Evolutionary conservation across 306 rosid species (phyloP), one percentile per base, ranked within the genome.

Genomic region (Lathyrus aphaca): DNA sequence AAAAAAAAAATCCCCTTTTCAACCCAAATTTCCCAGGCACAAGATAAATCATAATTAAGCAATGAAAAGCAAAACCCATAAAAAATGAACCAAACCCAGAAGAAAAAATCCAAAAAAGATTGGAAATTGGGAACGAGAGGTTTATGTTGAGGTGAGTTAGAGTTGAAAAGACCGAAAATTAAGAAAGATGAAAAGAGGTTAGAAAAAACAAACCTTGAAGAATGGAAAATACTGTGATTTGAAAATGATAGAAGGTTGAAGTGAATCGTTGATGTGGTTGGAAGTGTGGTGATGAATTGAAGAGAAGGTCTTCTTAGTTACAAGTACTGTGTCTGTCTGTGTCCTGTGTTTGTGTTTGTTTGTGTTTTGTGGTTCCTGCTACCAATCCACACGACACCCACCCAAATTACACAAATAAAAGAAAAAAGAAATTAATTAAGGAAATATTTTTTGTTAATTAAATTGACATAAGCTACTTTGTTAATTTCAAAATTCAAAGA

Each of bases 381-480:
- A 75, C 79, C 69, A 67, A 67, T 75, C 74, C 79, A 67, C 74
- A 38, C 73, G 68, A 66, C 54, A 75, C 79, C 68, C 71, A 64
- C 72, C 57, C 72, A 63, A 69, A 29, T 23, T 30, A 14, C 68
- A 58, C 16, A 44, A 58, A 71, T 43, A 23, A 64, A 14, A 14
- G 0, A 37, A 11, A 6, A 35, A 16, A 0, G 13, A 27, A 13
- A 6, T 1, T 21, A 6, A 14, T 29, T 13, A 6, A 30, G 14
- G 1, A 56, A 14, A 13, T 27, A 56, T 5, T 30, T 5, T 30
- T 30, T 30, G 5, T 29, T 29, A 30, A 30, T 30, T 30, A 30
- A 30, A 30, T 30, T 30, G 7, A 4, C 35, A 30, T 30, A 4
- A 30, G 29, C 29, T 25, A 25, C 29, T 25, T 25, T 25, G 29